phyloP scores from a whole-genome alignment of 768 basidiomycete genomes.

The Neoboletus magnificus region DNA sequence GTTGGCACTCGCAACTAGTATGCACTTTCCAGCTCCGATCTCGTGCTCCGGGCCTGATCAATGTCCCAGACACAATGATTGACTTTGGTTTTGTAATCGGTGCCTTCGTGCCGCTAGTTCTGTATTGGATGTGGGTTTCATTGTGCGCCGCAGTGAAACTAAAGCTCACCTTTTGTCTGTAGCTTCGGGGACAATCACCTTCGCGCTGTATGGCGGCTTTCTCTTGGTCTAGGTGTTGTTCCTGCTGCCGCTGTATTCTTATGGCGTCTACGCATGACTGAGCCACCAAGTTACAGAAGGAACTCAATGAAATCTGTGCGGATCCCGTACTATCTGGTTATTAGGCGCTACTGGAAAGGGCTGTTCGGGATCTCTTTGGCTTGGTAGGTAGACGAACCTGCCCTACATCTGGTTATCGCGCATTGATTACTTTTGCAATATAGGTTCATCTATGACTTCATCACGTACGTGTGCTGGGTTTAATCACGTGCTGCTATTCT shows the following conservation, averaged over 20 bases:
- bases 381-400: conserved; percentile 46
- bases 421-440: neutral
- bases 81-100: conserved; percentile 79
- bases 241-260: conserved; percentile 80
- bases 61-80: conserved; percentile 69
- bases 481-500: neutral
- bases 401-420: neutral
- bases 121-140: conserved; percentile 78
- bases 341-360: conserved; percentile 78
- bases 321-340: conserved; percentile 73
- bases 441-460: conserved; percentile 80
- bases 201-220: conserved; percentile 82
- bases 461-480: conserved; percentile 47
- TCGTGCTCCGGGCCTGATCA: neutral
- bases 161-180: neutral
- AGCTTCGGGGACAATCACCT: conserved; percentile 80
- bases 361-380: conserved; percentile 70
- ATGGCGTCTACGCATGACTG: conserved; percentile 84
- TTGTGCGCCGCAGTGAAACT: neutral
- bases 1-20: conserved; percentile 88
- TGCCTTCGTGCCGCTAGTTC: conserved; percentile 78
- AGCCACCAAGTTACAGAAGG: conserved; percentile 69
- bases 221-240: conserved; percentile 78
- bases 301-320: conserved; percentile 73
- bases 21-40: conserved; percentile 17